Conservation (phyloP, 257 asterid genomes). For the Penstemon newberryi region DNA sequence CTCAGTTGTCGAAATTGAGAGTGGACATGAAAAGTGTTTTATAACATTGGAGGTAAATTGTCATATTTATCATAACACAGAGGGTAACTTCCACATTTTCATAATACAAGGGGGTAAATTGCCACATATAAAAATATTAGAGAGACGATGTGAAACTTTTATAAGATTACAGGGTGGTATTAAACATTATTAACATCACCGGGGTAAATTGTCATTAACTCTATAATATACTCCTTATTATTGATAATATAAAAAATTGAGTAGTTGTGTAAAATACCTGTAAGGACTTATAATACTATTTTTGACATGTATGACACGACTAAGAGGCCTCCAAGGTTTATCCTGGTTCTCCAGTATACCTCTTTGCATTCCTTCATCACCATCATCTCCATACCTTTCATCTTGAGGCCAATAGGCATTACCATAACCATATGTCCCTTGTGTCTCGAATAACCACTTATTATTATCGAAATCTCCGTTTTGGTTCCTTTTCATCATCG, state of each 20-base stretch:
- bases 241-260: too few relatives aligned
- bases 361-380: conserved; percentile 39
- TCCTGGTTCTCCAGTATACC: conserved; percentile 55
- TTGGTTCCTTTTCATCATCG: conserved; percentile 80
- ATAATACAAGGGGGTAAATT: too few relatives aligned
- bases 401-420: conserved; percentile 88
- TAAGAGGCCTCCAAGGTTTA: conserved; percentile 86
- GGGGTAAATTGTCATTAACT: too few relatives aligned
- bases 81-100: too few relatives aligned
- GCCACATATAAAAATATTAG: background rate
- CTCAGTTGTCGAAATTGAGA: too few relatives aligned
- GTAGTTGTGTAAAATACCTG: conserved; percentile 30
- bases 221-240: too few relatives aligned
- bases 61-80: too few relatives aligned
- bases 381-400: conserved; percentile 56
- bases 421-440: conserved; percentile 82
- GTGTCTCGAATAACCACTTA: conserved; percentile 81
- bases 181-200: too few relatives aligned
- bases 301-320: conserved; percentile 59
- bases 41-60: too few relatives aligned
- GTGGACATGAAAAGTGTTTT: too few relatives aligned
- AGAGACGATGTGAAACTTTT: too few relatives aligned
- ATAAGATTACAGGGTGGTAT: background rate
- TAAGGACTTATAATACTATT: conserved; percentile 75
- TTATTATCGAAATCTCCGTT: conserved; percentile 85